Evolutionary conservation across 208 protist genomes (phyloP), one percentile per base, ranked within the genome.

Genomic region (Naegleria lovaniensis): DNA sequence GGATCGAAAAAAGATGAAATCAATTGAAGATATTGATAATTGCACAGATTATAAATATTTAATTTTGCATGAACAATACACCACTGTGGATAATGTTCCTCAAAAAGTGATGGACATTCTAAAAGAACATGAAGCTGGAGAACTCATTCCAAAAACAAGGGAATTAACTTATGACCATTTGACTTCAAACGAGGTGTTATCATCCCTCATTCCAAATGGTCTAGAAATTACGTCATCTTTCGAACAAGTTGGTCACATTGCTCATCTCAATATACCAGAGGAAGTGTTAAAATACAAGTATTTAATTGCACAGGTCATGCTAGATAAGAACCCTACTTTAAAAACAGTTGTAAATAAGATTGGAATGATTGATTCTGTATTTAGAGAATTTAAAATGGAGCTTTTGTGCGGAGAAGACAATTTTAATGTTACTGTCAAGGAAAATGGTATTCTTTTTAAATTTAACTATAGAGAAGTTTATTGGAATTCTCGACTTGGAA

Each of bases 381-480:
- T 98, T 92, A 96, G 98, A 85, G 97, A 98, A 91, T 99, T 99
- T 90, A 92, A 97, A 58, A 98, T 99, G 96, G 97, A 99, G 92
- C 93, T 99, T 58, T 95, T 99, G 85, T 98, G 95, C 11, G 95
- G 96, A 84, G 95, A 98, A 36, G 39, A 91, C 22, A 83, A 94
- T 41, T 91, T 95, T 22, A 55, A 90, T 29, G 95, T 94, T 4
- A 94, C 93, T 29, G 94, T 98, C 90, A 96, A 96, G 58, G 98
- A 99, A 92, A 96, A 97, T 93, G 96, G 95, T 19, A 98, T 95
- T 92, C 89, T 88, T 89, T 99, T 99, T 91, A 93, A 92, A 75
- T 97, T 99, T 51, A 97, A 99, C 89, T 99, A 98, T 94, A 95
- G 96, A 88, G 94, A 97, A 85, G 98, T 99, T 33, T 99, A 99